Percentiles rank a stretch among this genome's conserved stretches.
Evolutionary conservation across 2,329 filamentous ascomycete species (phyloP).

Genomic region (Coniochaeta hoffmannii): DNA sequence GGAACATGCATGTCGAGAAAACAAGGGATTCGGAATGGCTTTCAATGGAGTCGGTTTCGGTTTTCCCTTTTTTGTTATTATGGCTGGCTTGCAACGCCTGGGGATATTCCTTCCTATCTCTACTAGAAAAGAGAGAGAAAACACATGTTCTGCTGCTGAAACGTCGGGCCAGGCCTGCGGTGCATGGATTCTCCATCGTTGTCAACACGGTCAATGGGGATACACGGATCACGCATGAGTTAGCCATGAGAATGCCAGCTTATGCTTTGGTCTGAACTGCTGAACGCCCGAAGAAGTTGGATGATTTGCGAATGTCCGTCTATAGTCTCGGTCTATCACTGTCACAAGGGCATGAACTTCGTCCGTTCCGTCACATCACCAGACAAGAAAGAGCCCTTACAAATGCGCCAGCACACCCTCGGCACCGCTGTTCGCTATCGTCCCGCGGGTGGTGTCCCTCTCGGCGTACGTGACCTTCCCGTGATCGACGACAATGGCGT

Average conservation of each 20-base stretch:
- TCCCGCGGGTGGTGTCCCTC: slow-evolving; percentile 51
- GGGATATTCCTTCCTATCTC: neutral
- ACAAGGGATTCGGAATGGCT: slow-evolving; percentile 3
- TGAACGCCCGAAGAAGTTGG: no score
- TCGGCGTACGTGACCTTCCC: slow-evolving; percentile 78
- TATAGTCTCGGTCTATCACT: neutral
- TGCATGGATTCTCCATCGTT: neutral
- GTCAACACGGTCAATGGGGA: neutral
- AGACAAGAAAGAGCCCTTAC: slow-evolving; percentile 22
- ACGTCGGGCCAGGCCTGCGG: neutral
- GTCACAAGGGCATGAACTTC: neutral
- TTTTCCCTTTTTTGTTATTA: slow-evolving; percentile 1
- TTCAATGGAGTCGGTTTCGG: slow-evolving; percentile 15
- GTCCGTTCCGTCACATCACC: neutral
- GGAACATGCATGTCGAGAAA: neutral
- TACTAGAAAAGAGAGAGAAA: neutral
- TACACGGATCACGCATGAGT: neutral
- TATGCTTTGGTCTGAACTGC: neutral
- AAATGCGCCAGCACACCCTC: slow-evolving; percentile 47
- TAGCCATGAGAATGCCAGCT: slow-evolving; percentile 1
- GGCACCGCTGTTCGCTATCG: slow-evolving; percentile 41
- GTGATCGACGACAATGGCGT: slow-evolving; percentile 74
- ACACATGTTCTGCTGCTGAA: slow-evolving; percentile 2
- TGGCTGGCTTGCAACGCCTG: neutral
- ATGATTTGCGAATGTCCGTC: neutral